Percentiles rank a stretch among this genome's conserved stretches.
Conservation (phyloP, 495 filamentous ascomycete species). For the Penicillium longicatenatum region DNA sequence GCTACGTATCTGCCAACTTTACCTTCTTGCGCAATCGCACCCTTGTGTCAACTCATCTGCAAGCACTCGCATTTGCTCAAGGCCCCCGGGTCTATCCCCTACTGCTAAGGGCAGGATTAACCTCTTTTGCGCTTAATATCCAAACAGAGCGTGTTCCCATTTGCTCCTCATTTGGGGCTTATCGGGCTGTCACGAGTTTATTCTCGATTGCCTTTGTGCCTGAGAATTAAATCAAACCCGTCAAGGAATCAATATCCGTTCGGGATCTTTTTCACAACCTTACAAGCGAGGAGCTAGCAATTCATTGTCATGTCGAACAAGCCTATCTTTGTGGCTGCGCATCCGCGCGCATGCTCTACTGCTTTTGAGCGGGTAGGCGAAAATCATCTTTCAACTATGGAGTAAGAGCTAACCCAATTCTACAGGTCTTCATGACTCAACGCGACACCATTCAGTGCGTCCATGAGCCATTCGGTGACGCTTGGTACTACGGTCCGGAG, state of each 20-base stretch:
- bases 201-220: slow-evolving; percentile 17
- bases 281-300: not conserved
- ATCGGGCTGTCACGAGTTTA: slow-evolving; percentile 21
- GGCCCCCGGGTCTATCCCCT: slow-evolving; percentile 9
- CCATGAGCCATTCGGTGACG: slow-evolving; percentile 96
- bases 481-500: slow-evolving; percentile 94
- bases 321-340: slow-evolving; percentile 89
- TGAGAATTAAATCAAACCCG: too few species aligned
- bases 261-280: not conserved
- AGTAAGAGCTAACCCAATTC: slow-evolving; percentile 1
- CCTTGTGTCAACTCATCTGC: slow-evolving; percentile 18
- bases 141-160: not conserved
- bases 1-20: slow-evolving; percentile 9
- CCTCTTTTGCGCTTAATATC: not conserved
- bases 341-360: slow-evolving; percentile 91
- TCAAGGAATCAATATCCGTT: too few species aligned
- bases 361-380: slow-evolving; percentile 84
- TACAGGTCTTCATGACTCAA: slow-evolving; percentile 93
- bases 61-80: slow-evolving; percentile 25
- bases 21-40: slow-evolving; percentile 28
- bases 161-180: slow-evolving; percentile 4
- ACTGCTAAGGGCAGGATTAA: slow-evolving; percentile 13
- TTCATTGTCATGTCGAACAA: slow-evolving; percentile 64
- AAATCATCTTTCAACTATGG: not conserved
- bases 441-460: slow-evolving; percentile 74